Evolutionary conservation across 352 stramenopile genomes (phyloP).

Genomic region (Thalassiosira exigua): DNA sequence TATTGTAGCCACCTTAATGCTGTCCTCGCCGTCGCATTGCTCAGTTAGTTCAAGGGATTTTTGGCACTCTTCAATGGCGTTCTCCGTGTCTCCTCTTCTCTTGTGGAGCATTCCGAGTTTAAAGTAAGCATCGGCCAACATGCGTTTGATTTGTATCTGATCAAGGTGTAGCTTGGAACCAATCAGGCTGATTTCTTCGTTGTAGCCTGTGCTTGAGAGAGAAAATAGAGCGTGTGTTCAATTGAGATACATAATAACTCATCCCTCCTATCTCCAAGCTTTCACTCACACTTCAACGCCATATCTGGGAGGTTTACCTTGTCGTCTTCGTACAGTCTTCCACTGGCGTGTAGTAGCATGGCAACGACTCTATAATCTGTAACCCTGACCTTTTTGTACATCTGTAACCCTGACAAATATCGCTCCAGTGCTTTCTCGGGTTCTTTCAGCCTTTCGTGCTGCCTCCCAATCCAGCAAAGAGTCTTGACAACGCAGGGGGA

Average conservation of each 20-base stretch:
- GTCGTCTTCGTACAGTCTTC: conserved; percentile 52
- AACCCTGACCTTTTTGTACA: conserved; percentile 47
- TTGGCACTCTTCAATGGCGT: conserved; percentile 56
- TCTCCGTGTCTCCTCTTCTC: conserved; percentile 31
- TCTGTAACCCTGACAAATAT: conserved; percentile 55
- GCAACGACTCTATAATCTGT: conserved; percentile 56
- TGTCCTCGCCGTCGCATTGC: conserved; percentile 37
- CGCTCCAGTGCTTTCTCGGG: conserved; percentile 46
- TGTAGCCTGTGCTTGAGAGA: conserved; percentile 41
- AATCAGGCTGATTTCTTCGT: conserved; percentile 65
- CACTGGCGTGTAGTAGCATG: conserved; percentile 55
- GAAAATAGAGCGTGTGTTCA: no score
- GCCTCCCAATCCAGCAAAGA: conserved; percentile 59
- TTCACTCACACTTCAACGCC: conserved; percentile 59
- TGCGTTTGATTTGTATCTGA: conserved; percentile 28
- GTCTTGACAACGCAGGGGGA: conserved; percentile 29
- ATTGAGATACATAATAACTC: background rate
- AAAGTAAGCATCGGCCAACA: conserved; percentile 54
- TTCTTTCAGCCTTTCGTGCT: conserved; percentile 55
- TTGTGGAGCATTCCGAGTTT: conserved; percentile 55
- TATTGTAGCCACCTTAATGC: conserved; percentile 50
- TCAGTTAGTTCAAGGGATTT: conserved; percentile 52
- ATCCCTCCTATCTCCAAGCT: no score
- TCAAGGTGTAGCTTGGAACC: conserved; percentile 48
- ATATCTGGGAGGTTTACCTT: conserved; percentile 58